phyloP scores from a whole-genome alignment of 768 basidiomycete genomes.

The Amanita fuliginea region DNA sequence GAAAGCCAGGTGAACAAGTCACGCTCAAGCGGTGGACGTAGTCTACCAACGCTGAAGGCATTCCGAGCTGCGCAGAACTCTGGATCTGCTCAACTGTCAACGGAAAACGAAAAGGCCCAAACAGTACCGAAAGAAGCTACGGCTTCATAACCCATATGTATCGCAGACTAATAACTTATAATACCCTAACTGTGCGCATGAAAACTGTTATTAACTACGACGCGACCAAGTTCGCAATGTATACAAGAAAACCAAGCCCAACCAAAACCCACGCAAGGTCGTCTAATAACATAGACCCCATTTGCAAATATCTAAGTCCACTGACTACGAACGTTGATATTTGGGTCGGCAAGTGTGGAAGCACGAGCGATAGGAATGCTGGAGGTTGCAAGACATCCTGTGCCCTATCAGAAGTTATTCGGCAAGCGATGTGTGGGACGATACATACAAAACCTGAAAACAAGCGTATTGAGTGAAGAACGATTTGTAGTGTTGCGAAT shows the following conservation, averaged over 20 bases:
- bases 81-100: neutral
- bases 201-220: slow-evolving; percentile 8
- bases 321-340: slow-evolving; percentile 53
- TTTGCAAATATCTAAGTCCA: slow-evolving; percentile 54
- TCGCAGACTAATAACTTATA: neutral
- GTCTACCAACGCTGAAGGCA: slow-evolving; percentile 16
- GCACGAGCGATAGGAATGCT: slow-evolving; percentile 41
- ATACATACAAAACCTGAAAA: slow-evolving; percentile 54
- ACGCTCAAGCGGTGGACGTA: neutral
- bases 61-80: slow-evolving; percentile 10
- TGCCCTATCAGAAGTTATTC: neutral
- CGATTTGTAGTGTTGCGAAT: slow-evolving; percentile 62
- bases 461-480: slow-evolving; percentile 62
- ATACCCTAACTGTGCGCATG: neutral
- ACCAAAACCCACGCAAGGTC: slow-evolving; percentile 62
- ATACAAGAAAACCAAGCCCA: slow-evolving; percentile 57
- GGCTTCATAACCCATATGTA: neutral
- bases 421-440: neutral
- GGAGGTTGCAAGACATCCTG: slow-evolving; percentile 55
- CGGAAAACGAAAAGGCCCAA: neutral
- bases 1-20: slow-evolving; percentile 3
- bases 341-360: slow-evolving; percentile 58
- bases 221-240: slow-evolving; percentile 37
- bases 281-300: slow-evolving; percentile 58
- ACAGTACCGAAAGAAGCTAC: neutral